Percentiles rank a stretch among this genome's conserved stretches.
phyloP scores from a whole-genome alignment of 2,329 filamentous ascomycete genomes.

The Clarireedia sp. region DNA sequence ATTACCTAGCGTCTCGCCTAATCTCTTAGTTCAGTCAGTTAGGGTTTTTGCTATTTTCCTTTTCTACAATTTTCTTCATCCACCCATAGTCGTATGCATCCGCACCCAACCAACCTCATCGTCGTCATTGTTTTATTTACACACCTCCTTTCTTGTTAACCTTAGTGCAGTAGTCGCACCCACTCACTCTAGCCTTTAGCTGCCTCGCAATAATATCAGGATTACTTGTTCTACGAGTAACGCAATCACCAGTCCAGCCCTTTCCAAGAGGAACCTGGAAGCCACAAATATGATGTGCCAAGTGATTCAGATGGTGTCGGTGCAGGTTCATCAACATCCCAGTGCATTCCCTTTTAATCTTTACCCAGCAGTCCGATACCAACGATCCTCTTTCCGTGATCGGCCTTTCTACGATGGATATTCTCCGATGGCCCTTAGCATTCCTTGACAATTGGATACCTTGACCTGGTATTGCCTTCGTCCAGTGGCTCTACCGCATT shows the following conservation, averaged over 20 bases:
- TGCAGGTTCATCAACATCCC: too few relatives aligned
- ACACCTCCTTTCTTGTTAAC: too few relatives aligned
- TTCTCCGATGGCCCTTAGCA: not conserved
- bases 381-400: not conserved
- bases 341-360: too few relatives aligned
- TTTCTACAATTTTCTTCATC: not conserved
- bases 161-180: too few relatives aligned
- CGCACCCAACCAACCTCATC: too few relatives aligned
- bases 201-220: not conserved
- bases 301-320: not conserved
- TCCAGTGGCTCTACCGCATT: not conserved
- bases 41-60: not conserved
- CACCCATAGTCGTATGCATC: not conserved
- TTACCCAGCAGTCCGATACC: not conserved
- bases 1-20: not conserved
- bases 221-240: not conserved
- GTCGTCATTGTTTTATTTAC: too few relatives aligned
- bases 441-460: not conserved
- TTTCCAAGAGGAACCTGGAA: too few relatives aligned
- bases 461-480: not conserved
- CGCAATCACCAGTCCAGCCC: too few relatives aligned
- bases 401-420: not conserved
- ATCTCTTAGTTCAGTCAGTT: not conserved
- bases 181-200: not conserved
- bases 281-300: not conserved